phyloP scores from a whole-genome alignment of 306 rosid genomes.

The Cucumis hystrix region DNA sequence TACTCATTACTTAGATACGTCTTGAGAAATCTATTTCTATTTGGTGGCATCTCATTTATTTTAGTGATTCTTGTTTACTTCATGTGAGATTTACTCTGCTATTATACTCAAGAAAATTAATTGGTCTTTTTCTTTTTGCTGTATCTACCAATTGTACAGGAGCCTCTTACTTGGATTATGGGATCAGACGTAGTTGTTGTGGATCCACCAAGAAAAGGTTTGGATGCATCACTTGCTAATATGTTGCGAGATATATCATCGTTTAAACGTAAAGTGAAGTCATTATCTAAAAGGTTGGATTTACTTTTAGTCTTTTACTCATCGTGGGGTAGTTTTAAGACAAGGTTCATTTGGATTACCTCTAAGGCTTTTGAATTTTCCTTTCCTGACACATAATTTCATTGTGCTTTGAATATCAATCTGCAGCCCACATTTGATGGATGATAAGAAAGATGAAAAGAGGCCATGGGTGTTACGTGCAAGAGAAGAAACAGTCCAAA shows the following conservation, averaged over 20 bases:
- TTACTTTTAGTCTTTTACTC: slow-evolving; percentile 13
- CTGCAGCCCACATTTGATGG: slow-evolving; percentile 40
- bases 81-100: not conserved
- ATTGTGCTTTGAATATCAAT: slow-evolving; percentile 5
- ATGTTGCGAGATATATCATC: slow-evolving; percentile 44
- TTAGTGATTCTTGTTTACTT: not conserved
- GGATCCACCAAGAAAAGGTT: slow-evolving; percentile 96
- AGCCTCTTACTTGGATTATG: slow-evolving; percentile 72
- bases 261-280: slow-evolving; percentile 36
- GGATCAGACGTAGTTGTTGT: slow-evolving; percentile 83
- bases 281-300: slow-evolving; percentile 47
- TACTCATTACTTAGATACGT: slow-evolving; percentile 2
- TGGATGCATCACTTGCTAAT: slow-evolving; percentile 60
- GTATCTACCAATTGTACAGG: slow-evolving; percentile 41
- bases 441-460: slow-evolving; percentile 57
- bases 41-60: not conserved
- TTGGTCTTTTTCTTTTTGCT: slow-evolving; percentile 11
- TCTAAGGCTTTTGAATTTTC: not conserved
- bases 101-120: not conserved
- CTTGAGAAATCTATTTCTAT: not conserved
- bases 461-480: slow-evolving; percentile 96
- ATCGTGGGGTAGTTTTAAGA: slow-evolving; percentile 5
- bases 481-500: slow-evolving; percentile 61
- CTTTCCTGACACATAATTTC: slow-evolving; percentile 13
- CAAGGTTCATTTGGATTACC: not conserved